phyloP scores from a whole-genome alignment of 2,329 filamentous ascomycete species.

The Trichoderma sp. region DNA sequence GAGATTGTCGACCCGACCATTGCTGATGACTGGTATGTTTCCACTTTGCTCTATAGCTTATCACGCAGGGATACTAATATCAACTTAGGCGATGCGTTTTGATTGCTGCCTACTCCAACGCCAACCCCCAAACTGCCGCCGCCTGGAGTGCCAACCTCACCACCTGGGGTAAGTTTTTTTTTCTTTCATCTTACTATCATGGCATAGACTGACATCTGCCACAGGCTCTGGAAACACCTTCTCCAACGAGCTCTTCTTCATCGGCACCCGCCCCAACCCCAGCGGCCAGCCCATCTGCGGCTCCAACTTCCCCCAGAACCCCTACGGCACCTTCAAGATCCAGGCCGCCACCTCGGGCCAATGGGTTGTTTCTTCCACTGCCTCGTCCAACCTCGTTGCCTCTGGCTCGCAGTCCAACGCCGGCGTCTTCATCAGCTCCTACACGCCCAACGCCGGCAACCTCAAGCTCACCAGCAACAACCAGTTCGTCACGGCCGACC shows the following conservation, averaged over 20 bases:
- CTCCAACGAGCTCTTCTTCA: slow-evolving; percentile 36
- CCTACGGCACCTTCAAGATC: slow-evolving; percentile 34
- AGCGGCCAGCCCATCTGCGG: slow-evolving; percentile 34
- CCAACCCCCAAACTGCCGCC: slow-evolving; percentile 33
- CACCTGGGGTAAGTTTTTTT: slow-evolving; percentile 34
- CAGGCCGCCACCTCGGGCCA: slow-evolving; percentile 30
- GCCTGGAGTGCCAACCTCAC: slow-evolving; percentile 34
- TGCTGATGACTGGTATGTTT: slow-evolving; percentile 32
- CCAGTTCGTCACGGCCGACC: slow-evolving; percentile 33
- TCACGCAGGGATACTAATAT: not conserved
- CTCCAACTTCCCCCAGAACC: slow-evolving; percentile 33
- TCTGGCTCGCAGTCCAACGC: slow-evolving; percentile 28
- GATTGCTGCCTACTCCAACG: slow-evolving; percentile 34
- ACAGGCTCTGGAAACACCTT: slow-evolving; percentile 35
- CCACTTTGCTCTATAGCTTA: not conserved
- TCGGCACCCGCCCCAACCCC: slow-evolving; percentile 35
- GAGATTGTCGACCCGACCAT: slow-evolving; percentile 33
- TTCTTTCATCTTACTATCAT: no score
- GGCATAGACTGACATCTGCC: no score
- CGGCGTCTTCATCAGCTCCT: slow-evolving; percentile 32
- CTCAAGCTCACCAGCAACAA: slow-evolving; percentile 29
- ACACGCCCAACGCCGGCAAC: slow-evolving; percentile 33
- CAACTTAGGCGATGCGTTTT: slow-evolving; percentile 33
- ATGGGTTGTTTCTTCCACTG: slow-evolving; percentile 31
- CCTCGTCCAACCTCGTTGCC: slow-evolving; percentile 31